phyloP scores from a whole-genome alignment of 257 asterid genomes.

The Pogostemon cablin region DNA sequence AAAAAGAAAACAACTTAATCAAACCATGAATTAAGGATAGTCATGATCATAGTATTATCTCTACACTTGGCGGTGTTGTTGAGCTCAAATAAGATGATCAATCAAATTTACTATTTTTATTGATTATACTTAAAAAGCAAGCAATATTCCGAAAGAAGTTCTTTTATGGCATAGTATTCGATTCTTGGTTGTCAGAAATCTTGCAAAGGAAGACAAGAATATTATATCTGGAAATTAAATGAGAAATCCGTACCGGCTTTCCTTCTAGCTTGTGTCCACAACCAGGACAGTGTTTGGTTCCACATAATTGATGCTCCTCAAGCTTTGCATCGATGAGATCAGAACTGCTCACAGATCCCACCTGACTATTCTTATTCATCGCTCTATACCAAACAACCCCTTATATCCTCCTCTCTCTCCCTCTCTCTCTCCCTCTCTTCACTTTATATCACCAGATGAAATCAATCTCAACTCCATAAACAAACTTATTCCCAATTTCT shows the following conservation, averaged over 20 bases:
- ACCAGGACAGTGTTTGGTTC: constrained; percentile 95
- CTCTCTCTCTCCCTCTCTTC: neutral
- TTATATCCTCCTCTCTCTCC: neutral
- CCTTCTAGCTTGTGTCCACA: constrained; percentile 96
- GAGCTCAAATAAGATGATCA: neutral
- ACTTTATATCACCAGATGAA: neutral
- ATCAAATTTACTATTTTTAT: neutral
- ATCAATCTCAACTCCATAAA: too few relatives aligned
- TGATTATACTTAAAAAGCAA: constrained; percentile 3
- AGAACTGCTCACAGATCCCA: constrained; percentile 72
- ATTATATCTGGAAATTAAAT: constrained; percentile 9
- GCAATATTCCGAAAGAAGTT: constrained; percentile 26
- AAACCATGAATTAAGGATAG: too few relatives aligned
- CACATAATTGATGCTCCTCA: constrained; percentile 92
- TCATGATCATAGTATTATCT: too few relatives aligned
- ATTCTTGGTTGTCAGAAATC: constrained; percentile 34
- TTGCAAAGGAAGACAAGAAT: constrained; percentile 55
- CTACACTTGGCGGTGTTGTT: too few relatives aligned
- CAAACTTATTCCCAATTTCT: constrained; percentile 22
- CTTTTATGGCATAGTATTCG: constrained; percentile 20
- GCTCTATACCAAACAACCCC: constrained; percentile 31
- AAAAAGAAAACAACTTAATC: neutral
- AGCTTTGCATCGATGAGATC: constrained; percentile 97
- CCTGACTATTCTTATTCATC: constrained; percentile 63
- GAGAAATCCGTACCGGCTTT: constrained; percentile 63